Percentiles rank a stretch among this genome's conserved stretches.
Evolutionary conservation across 1,139 yeast species (phyloP).

Genomic region (Diutina scorzettiae): DNA sequence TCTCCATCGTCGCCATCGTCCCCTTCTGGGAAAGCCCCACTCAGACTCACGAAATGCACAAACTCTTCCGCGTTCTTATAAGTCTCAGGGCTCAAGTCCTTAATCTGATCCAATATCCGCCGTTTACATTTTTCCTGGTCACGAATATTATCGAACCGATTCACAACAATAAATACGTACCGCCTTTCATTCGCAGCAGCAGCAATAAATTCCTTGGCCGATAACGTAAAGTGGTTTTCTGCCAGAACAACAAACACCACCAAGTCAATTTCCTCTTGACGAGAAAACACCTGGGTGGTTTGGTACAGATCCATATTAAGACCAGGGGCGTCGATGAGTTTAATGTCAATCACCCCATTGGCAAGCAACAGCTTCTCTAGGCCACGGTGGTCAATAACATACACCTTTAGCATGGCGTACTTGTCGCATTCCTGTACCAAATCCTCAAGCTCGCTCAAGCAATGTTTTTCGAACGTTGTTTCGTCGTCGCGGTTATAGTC

Average conservation of each 20-base stretch:
- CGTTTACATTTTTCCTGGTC: slow-evolving; percentile 32
- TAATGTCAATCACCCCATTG: slow-evolving; percentile 88
- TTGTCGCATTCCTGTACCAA: slow-evolving; percentile 67
- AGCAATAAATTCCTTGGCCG: slow-evolving; percentile 88
- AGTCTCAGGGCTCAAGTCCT: slow-evolving; percentile 79
- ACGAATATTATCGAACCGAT: slow-evolving; percentile 39
- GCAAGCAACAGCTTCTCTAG: slow-evolving; percentile 60
- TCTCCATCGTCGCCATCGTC: slow-evolving; percentile 21
- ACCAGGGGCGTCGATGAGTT: slow-evolving; percentile 95
- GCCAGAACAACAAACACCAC: slow-evolving; percentile 95
- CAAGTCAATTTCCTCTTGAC: slow-evolving; percentile 95
- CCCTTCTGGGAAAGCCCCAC: slow-evolving; percentile 24
- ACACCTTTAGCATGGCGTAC: slow-evolving; percentile 66
- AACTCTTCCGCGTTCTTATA: slow-evolving; percentile 77
- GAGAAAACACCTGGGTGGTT: slow-evolving; percentile 88
- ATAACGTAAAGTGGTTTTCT: slow-evolving; percentile 87
- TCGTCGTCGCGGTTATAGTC: slow-evolving; percentile 51
- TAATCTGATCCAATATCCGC: slow-evolving; percentile 78
- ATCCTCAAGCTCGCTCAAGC: slow-evolving; percentile 45
- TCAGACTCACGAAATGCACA: slow-evolving; percentile 76
- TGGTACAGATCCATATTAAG: slow-evolving; percentile 86
- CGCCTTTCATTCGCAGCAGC: slow-evolving; percentile 89
- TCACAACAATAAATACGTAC: slow-evolving; percentile 86
- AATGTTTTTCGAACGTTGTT: slow-evolving; percentile 48
- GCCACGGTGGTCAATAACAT: slow-evolving; percentile 66